A percentile compares a stretch with the other conserved stretches of the same genome.
Conservation (phyloP, 805 yeast species). For the Myxozyma vanderwaltii region DNA sequence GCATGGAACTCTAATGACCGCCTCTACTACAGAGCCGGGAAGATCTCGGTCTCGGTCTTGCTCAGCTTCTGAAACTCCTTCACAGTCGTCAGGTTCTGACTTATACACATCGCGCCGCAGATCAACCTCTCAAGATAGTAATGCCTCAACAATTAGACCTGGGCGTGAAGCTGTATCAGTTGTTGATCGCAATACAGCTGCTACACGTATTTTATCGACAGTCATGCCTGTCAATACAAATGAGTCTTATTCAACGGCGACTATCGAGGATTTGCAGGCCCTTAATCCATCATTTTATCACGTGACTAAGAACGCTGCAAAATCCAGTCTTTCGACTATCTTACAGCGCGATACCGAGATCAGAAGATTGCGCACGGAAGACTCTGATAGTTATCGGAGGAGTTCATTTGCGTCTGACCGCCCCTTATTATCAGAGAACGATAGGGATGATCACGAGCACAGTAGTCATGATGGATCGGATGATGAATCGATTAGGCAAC, state of each 20-base stretch:
- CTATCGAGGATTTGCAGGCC: constrained; percentile 17
- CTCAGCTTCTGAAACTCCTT: constrained; percentile 8
- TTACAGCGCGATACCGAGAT: constrained; percentile 23
- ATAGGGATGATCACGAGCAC: constrained; percentile 14
- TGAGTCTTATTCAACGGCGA: background rate
- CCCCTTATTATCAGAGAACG: background rate
- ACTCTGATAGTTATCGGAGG: background rate
- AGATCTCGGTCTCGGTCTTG: constrained; percentile 9
- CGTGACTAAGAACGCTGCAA: constrained; percentile 18
- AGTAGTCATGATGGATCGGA: constrained; percentile 16
- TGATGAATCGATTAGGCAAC: constrained; percentile 15
- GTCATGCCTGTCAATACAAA: constrained; percentile 5
- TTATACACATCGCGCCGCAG: background rate
- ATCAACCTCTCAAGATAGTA: constrained; percentile 16
- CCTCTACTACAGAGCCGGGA: constrained; percentile 5
- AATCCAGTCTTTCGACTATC: constrained; percentile 16
- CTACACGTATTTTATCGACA: background rate
- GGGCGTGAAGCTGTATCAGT: constrained; percentile 7
- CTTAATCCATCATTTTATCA: constrained; percentile 26
- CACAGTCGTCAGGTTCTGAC: background rate
- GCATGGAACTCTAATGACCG: constrained; percentile 24
- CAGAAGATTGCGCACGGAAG: constrained; percentile 8
- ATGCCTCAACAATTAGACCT: constrained; percentile 24
- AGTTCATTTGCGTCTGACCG: constrained; percentile 2
- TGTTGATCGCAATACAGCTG: background rate